Base-by-base conservation (phyloP, 768 basidiomycete genomes). In the Mycena maculata region DNA sequence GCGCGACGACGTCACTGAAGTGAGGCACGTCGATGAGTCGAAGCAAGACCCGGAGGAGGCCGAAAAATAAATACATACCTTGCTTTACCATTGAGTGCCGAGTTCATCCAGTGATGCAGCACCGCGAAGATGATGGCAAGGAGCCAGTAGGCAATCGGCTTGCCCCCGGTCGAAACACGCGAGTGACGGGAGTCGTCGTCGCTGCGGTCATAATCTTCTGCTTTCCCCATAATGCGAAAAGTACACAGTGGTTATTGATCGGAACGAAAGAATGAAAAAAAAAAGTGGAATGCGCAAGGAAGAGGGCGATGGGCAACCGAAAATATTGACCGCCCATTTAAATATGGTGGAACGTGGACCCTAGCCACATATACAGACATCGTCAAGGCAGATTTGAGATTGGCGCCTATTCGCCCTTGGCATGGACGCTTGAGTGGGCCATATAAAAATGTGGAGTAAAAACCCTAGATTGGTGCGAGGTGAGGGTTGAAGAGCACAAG, bases 41-140 rank as follows among this genome's bases (percentile, higher is more conserved):
- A n/a, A n/a, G n/a, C n/a, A n/a, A n/a, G n/a, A n/a, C n/a, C n/a
- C n/a, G n/a, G n/a, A n/a, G n/a, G n/a, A n/a, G n/a, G n/a, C n/a
- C n/a, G n/a, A n/a, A n/a, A n/a, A n/a, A n/a, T n/a, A 20, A 11
- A 20, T 47, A 47, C 20, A 20, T 16, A 56, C 55, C 41, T 56
- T 16, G 55, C 55, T 30, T 56, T 56, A 25, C 55, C 55, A 18
- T 56, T 9, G 10, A 56, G 55, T 39, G 20, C 55, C 18, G 55
- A 18, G 20, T 56, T 56, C 55, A 56, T 56, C 55, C 55, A 56
- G 41, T 56, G 55, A 39, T 56, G 55, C 28, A 42, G 38, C 5
- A 22, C 39, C 25, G 55, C 4, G 23, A 56, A 56, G 18, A 56
- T 39, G 41, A 56, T 56, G 18, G 39, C 55, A 20, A 56, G 55